A percentile compares a stretch with the other conserved stretches of the same genome.
phyloP scores from a whole-genome alignment of 371 early-diverging fungal species.

The Haplosporangium sp. region DNA sequence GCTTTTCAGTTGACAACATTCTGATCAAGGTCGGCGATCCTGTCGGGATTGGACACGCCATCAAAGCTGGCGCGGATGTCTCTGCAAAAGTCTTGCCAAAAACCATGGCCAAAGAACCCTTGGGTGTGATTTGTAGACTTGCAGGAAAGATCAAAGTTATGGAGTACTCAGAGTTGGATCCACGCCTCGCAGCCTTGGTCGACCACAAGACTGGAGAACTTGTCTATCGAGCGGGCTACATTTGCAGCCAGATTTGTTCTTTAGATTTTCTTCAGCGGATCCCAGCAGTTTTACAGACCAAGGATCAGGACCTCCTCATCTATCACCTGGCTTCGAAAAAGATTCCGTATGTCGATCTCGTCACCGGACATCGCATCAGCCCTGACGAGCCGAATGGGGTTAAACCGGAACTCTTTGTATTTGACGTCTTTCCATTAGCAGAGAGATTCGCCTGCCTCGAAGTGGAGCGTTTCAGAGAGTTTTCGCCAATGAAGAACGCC shows the following conservation, averaged over 20 bases:
- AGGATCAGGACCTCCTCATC: slow-evolving; percentile 58
- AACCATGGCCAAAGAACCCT: slow-evolving; percentile 64
- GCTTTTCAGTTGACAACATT: slow-evolving; percentile 78
- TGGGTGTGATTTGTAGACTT: slow-evolving; percentile 74
- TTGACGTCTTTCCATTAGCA: slow-evolving; percentile 80
- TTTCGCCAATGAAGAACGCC: slow-evolving; percentile 82
- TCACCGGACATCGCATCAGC: slow-evolving; percentile 58
- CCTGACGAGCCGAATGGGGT: slow-evolving; percentile 71
- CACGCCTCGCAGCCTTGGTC: slow-evolving; percentile 56
- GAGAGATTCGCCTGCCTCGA: slow-evolving; percentile 74
- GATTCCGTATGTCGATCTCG: slow-evolving; percentile 71
- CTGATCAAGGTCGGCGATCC: slow-evolving; percentile 76
- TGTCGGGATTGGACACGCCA: slow-evolving; percentile 72
- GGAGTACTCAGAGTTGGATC: slow-evolving; percentile 77
- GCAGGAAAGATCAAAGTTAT: slow-evolving; percentile 69
- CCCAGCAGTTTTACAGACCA: slow-evolving; percentile 19
- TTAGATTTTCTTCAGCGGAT: slow-evolving; percentile 65
- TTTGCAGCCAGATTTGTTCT: slow-evolving; percentile 81
- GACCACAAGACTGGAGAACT: slow-evolving; percentile 55
- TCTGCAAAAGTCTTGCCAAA: slow-evolving; percentile 79
- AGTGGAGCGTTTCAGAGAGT: slow-evolving; percentile 74
- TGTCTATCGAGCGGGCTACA: slow-evolving; percentile 75
- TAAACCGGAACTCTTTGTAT: slow-evolving; percentile 82
- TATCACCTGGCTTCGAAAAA: slow-evolving; percentile 81
- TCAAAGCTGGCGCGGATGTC: slow-evolving; percentile 67